A percentile compares a stretch with the other conserved stretches of the same genome.
These are phyloP conservation scores for Arabis hirsuta DNA, from an alignment of 345 rosid species.

Conservation along the genomic window DNA sequence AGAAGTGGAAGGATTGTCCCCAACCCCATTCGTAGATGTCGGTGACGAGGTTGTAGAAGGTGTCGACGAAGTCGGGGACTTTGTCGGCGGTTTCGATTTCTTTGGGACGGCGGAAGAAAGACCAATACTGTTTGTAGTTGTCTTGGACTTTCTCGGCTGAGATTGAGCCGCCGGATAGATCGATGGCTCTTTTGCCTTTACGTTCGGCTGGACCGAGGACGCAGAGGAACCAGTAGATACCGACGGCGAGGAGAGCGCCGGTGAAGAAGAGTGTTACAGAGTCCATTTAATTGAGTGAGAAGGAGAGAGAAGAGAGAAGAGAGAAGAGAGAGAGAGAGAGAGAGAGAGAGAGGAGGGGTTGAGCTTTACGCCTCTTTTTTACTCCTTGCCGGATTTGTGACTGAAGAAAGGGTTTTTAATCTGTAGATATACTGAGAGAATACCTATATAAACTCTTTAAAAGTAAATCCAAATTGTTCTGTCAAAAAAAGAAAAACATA, in stretches of 20 bases:
- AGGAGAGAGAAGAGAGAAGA: not conserved
- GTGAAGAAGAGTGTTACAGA: slow-evolving; percentile 65
- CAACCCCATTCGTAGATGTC: slow-evolving; percentile 99
- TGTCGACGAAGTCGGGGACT: slow-evolving; percentile 93
- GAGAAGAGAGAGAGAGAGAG: not conserved
- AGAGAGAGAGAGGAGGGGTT: not conserved
- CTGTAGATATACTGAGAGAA: not conserved
- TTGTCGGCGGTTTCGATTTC: slow-evolving; percentile 88
- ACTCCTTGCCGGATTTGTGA: slow-evolving; percentile 10
- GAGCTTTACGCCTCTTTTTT: slow-evolving; percentile 11
- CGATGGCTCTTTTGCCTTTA: slow-evolving; percentile 76
- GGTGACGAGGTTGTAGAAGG: slow-evolving; percentile 93
- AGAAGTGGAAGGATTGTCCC: slow-evolving; percentile 99
- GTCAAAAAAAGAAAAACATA: not conserved
- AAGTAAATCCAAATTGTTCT: not conserved
- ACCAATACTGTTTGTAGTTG: slow-evolving; percentile 86
- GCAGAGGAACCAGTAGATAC: slow-evolving; percentile 92
- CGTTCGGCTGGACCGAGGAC: slow-evolving; percentile 87
- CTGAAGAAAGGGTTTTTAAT: not conserved
- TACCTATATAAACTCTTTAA: not conserved
- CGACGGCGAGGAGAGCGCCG: slow-evolving; percentile 71
- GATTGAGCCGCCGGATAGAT: slow-evolving; percentile 93
- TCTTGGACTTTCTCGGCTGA: slow-evolving; percentile 88
- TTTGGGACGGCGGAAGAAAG: slow-evolving; percentile 92
- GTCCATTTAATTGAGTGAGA: slow-evolving; percentile 49